Evolutionary conservation across 352 stramenopile genomes (phyloP).

Genomic region (Peronospora farinosa): DNA sequence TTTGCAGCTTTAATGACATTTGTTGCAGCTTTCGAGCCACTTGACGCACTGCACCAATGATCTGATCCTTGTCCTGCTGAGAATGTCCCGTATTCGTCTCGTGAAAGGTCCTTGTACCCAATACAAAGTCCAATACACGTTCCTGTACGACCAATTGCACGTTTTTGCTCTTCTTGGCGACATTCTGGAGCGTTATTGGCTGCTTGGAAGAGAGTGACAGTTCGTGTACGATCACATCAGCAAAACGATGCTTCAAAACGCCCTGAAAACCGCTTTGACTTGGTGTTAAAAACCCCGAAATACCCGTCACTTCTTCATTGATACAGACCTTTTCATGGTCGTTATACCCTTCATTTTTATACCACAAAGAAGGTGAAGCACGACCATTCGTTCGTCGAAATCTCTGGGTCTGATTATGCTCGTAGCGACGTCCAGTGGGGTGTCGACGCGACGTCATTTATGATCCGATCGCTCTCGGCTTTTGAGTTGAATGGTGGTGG

Average conservation of each 20-base stretch:
- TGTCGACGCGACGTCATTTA: conserved; percentile 25
- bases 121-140: conserved; percentile 28
- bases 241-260: conserved; percentile 77
- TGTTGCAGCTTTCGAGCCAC: conserved; percentile 29
- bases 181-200: conserved; percentile 31
- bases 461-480: no score
- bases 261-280: conserved; percentile 48
- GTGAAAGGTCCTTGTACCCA: conserved; percentile 6
- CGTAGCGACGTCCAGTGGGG: conserved; percentile 20
- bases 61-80: conserved; percentile 2
- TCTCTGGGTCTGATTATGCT: conserved; percentile 15
- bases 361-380: conserved; percentile 28
- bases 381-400: conserved; percentile 9
- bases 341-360: conserved; percentile 59
- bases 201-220: conserved; percentile 21
- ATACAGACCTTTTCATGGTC: conserved; percentile 56
- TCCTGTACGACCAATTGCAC: conserved; percentile 34
- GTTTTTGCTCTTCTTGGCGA: conserved; percentile 38
- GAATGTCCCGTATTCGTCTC: neutral
- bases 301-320: conserved; percentile 55
- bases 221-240: conserved; percentile 84
- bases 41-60: conserved; percentile 15
- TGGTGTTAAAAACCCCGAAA: conserved; percentile 40
- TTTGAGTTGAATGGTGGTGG: conserved; percentile 1
- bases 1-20: conserved; percentile 7